These are phyloP conservation scores for Hansenula anomala DNA, from an alignment of 1,139 yeast species.

Conservation along the genomic window DNA sequence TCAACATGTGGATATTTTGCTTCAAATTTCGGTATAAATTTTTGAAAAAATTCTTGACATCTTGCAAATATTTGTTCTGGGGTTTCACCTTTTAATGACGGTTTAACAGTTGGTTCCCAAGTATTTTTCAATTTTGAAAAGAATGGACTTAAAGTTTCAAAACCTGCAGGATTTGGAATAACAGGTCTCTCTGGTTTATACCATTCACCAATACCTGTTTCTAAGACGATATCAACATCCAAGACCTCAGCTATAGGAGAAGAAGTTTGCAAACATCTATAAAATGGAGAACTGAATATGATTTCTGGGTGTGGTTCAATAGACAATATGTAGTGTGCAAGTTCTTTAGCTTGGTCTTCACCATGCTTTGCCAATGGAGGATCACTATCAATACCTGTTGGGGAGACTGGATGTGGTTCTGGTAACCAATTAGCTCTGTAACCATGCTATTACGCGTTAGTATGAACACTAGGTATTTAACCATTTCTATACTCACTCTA, in stretches of 20 bases:
- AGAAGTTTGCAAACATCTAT: slow-evolving; percentile 83
- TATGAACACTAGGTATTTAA: too few relatives aligned
- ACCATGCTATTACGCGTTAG: slow-evolving; percentile 47
- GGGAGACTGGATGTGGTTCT: slow-evolving; percentile 67
- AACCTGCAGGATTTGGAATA: slow-evolving; percentile 57
- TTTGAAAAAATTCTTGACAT: slow-evolving; percentile 42
- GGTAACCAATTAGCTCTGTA: slow-evolving; percentile 81
- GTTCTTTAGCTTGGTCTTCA: slow-evolving; percentile 69
- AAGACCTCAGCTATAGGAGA: slow-evolving; percentile 58
- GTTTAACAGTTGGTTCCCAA: slow-evolving; percentile 46
- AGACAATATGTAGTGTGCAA: slow-evolving; percentile 46
- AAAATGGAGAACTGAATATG: slow-evolving; percentile 78
- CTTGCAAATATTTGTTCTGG: slow-evolving; percentile 57
- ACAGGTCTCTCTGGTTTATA: slow-evolving; percentile 49
- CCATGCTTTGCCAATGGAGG: slow-evolving; percentile 81
- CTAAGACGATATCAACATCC: slow-evolving; percentile 54
- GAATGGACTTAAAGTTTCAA: slow-evolving; percentile 39
- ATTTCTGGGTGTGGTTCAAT: slow-evolving; percentile 53
- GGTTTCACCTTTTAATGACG: slow-evolving; percentile 66
- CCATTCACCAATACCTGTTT: slow-evolving; percentile 75
- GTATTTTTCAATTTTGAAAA: slow-evolving; percentile 42
- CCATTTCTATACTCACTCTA: slow-evolving; percentile 24
- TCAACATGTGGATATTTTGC: slow-evolving; percentile 48
- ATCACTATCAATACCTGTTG: slow-evolving; percentile 80
- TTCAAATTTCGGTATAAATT: slow-evolving; percentile 49